Conservation (phyloP, 2,329 filamentous ascomycete genomes). For the Calcarisporium arbuscula region DNA sequence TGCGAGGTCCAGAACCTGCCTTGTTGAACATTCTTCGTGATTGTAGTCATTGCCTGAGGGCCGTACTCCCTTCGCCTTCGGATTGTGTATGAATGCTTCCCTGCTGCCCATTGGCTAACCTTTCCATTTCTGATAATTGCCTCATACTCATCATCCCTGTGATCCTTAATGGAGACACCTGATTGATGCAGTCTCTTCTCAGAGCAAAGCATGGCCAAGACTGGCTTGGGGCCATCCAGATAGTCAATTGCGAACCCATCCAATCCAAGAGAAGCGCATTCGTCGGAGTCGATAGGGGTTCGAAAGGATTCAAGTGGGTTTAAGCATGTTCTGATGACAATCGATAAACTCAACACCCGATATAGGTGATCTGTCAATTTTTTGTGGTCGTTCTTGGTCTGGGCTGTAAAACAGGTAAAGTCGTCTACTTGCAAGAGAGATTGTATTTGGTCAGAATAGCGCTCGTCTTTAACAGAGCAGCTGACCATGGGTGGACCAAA, state of each 20-base stretch:
- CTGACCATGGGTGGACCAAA: slow-evolving; percentile 75
- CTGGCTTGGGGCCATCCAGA: slow-evolving; percentile 71
- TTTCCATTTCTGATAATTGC: slow-evolving; percentile 49
- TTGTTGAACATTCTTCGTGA: slow-evolving; percentile 51
- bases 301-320: slow-evolving; percentile 48
- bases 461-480: slow-evolving; percentile 70
- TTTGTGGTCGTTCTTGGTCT: slow-evolving; percentile 68
- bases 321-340: slow-evolving; percentile 62
- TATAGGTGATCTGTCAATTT: slow-evolving; percentile 63
- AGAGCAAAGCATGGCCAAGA: slow-evolving; percentile 82
- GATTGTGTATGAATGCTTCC: slow-evolving; percentile 57
- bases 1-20: slow-evolving; percentile 72
- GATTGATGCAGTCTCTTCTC: slow-evolving; percentile 63
- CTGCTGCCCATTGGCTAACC: slow-evolving; percentile 66
- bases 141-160: slow-evolving; percentile 63
- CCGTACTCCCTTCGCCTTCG: slow-evolving; percentile 76
- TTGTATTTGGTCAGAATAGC: slow-evolving; percentile 53
- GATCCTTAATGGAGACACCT: slow-evolving; percentile 57
- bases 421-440: slow-evolving; percentile 44
- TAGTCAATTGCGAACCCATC: slow-evolving; percentile 77
- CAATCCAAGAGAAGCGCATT: slow-evolving; percentile 57
- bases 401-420: slow-evolving; percentile 66
- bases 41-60: slow-evolving; percentile 62
- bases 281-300: slow-evolving; percentile 45
- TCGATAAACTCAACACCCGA: slow-evolving; percentile 56